phyloP scores from a whole-genome alignment of 129 eudicot genomes.

The Pittosporum tobira region DNA sequence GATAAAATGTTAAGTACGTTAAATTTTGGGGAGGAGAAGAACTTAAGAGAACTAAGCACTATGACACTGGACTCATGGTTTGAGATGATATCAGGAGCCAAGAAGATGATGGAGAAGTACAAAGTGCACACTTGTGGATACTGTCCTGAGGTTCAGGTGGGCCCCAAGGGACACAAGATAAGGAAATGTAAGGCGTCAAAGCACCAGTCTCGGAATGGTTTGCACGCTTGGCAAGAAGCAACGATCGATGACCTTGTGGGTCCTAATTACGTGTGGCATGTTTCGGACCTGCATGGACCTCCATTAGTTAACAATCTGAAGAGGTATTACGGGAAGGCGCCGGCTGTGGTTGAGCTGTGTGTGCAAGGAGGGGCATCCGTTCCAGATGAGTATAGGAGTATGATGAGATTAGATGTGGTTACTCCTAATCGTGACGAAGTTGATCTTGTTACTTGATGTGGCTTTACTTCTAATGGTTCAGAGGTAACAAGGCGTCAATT shows the following conservation, averaged over 20 bases:
- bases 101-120: constrained; percentile 55
- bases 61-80: constrained; percentile 48
- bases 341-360: constrained; percentile 61
- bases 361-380: constrained; percentile 58
- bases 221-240: constrained; percentile 80
- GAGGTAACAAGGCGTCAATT: too few relatives aligned
- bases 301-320: constrained; percentile 43
- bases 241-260: constrained; percentile 57
- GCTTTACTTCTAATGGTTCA: neutral
- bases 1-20: neutral
- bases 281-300: constrained; percentile 27
- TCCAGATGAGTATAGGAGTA: constrained; percentile 45
- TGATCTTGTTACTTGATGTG: constrained; percentile 49
- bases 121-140: constrained; percentile 57
- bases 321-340: constrained; percentile 67
- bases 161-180: constrained; percentile 70
- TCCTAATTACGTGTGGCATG: constrained; percentile 68
- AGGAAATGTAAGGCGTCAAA: constrained; percentile 59
- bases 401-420: constrained; percentile 75
- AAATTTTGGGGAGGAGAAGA: constrained; percentile 9
- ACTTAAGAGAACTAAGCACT: constrained; percentile 22
- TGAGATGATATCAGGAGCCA: constrained; percentile 43
- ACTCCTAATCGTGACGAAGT: constrained; percentile 56
- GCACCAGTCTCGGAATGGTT: constrained; percentile 54
- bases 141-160: constrained; percentile 71